Percentiles rank a stretch among this genome's conserved stretches.
These are phyloP conservation scores for Ogataea ganodermae DNA, from an alignment of 805 yeast species.

Conservation along the genomic window DNA sequence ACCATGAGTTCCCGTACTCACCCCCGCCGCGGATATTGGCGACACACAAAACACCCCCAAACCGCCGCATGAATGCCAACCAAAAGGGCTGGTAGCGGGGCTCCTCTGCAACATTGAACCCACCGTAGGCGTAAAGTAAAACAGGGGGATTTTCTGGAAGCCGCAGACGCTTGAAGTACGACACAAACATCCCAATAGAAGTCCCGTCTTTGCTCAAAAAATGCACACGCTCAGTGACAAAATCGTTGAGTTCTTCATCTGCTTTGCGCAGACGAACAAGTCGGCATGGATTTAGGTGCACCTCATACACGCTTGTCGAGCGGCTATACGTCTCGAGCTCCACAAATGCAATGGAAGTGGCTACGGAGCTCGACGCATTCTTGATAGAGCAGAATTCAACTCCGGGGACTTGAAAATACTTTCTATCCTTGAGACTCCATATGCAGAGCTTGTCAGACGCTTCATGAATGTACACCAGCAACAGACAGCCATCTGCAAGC, in stretches of 20 bases:
- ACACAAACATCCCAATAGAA: constrained; percentile 10
- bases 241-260: neutral
- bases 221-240: constrained; percentile 4
- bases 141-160: constrained; percentile 8
- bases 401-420: neutral
- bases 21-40: constrained; percentile 14
- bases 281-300: neutral
- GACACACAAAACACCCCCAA: constrained; percentile 12
- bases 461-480: constrained; percentile 13
- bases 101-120: constrained; percentile 11
- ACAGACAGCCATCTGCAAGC: neutral
- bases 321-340: constrained; percentile 10
- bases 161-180: constrained; percentile 4
- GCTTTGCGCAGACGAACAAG: neutral
- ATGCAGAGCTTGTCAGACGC: constrained; percentile 4
- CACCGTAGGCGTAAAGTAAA: constrained; percentile 12
- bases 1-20: constrained; percentile 11
- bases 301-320: constrained; percentile 1
- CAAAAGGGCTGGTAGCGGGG: constrained; percentile 12
- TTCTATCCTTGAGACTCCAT: constrained; percentile 4
- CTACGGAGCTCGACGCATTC: neutral
- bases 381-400: constrained; percentile 5
- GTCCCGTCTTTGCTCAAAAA: constrained; percentile 8
- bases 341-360: neutral
- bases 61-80: constrained; percentile 7